Base-by-base conservation (phyloP, 2,329 filamentous ascomycete genomes). In the Penicillium vulpinum region DNA sequence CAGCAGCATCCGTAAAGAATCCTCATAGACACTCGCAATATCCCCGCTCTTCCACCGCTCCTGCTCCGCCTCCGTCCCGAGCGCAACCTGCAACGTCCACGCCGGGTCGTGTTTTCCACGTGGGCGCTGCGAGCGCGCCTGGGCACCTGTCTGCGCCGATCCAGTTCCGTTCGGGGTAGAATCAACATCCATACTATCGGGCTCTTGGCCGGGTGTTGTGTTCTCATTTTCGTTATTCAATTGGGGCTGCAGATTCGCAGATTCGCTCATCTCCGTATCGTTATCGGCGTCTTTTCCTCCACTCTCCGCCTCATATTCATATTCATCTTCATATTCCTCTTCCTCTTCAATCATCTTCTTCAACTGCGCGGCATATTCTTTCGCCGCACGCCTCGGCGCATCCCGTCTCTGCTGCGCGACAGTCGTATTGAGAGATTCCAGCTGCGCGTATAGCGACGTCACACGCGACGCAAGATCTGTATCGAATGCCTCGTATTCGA, bases 311-410 rank as follows among this genome's bases (percentile, higher is more conserved):
- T 3, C 40, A 16, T 36, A n/a, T 24, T 40, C 29, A 4, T 83
- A 77, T 85, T 88, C 7, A 88, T 87, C 76, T 89, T 87, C 58
- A 82, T 90, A 52, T 22, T 70, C 72, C 44, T 77, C 73, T 24
- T 73, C 70, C 26, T 69, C 69, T 29, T 69, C 62, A n/a, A 80
- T 60, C 31, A 66, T 67, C 35, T 61, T 63, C 40, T 60, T 66
- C 59, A 80, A 59, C 35, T 70, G 57, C 35, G 74, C 70, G 16
- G 67, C 70, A 63, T 77, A 79, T 22, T 59, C 63, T 53, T 66
- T 70, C 24, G 79, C 78, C 21, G 77, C 77, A 24, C 69, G 67
- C 6, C 58, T 64, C 1, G 79, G 79, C 51, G 77, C 77, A 55
- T 78, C 75, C 28, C 78, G 70, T 54, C 79, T 68, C 62, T 80